A percentile compares a stretch with the other conserved stretches of the same genome.
phyloP scores from a whole-genome alignment of 2,329 filamentous ascomycete genomes.

The Xylariaceae sp. region DNA sequence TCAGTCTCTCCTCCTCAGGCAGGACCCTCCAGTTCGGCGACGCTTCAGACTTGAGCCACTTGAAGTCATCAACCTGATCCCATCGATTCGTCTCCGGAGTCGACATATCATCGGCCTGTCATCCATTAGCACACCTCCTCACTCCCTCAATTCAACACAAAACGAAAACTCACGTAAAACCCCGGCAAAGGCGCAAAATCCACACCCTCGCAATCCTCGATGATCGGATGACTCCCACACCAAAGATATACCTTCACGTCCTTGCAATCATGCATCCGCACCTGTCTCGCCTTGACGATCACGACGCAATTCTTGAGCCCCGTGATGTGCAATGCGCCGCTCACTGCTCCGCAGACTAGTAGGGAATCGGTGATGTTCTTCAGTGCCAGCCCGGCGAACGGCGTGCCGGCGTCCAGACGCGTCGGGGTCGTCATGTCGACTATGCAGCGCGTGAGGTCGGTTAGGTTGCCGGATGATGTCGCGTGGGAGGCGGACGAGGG shows the following conservation, averaged over 20 bases:
- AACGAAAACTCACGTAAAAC: conserved; percentile 55
- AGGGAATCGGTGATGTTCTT: conserved; percentile 68
- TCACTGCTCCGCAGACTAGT: conserved; percentile 72
- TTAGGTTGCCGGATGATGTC: conserved; percentile 69
- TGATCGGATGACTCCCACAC: conserved; percentile 81
- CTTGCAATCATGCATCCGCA: conserved; percentile 83
- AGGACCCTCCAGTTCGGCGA: conserved; percentile 86
- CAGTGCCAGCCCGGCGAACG: conserved; percentile 66
- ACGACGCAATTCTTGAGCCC: conserved; percentile 67
- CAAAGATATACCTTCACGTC: conserved; percentile 81
- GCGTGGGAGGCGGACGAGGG: conserved; percentile 67
- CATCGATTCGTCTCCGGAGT: conserved; percentile 61
- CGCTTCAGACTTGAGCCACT: conserved; percentile 82
- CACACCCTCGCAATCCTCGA: conserved; percentile 79
- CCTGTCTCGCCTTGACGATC: conserved; percentile 78
- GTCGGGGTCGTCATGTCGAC: conserved; percentile 75
- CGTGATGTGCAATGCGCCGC: conserved; percentile 81
- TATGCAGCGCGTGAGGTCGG: conserved; percentile 65
- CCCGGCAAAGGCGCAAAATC: conserved; percentile 74
- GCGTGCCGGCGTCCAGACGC: conserved; percentile 42
- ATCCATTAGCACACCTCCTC: not conserved
- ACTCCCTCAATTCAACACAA: not conserved
- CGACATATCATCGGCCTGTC: conserved; percentile 24
- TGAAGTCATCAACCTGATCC: conserved; percentile 94
- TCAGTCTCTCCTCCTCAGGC: conserved; percentile 54